These are phyloP conservation scores for Sporopachydermia lactativora DNA, from an alignment of 805 yeast genomes.

Conservation along the genomic window DNA sequence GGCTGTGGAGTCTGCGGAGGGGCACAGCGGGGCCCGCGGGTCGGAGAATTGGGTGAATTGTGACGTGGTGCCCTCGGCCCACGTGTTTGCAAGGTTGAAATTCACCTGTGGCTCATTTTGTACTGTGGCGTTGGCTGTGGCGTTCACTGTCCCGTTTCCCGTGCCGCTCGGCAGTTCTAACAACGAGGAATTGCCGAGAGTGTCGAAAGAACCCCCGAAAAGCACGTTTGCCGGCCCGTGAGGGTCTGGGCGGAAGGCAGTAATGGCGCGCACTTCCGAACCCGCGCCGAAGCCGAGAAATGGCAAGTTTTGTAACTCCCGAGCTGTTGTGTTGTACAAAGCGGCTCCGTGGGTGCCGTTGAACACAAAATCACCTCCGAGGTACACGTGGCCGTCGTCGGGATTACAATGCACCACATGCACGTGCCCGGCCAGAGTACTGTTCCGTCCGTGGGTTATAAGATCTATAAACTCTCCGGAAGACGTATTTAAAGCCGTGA, in stretches of 20 bases:
- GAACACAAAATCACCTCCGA: constrained; percentile 67
- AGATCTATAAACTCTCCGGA: not conserved
- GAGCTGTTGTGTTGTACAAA: constrained; percentile 38
- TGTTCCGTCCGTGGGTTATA: not conserved
- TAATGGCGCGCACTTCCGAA: constrained; percentile 48
- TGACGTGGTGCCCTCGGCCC: constrained; percentile 26
- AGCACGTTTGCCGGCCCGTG: constrained; percentile 36
- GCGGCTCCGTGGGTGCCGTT: constrained; percentile 44
- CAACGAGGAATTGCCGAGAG: constrained; percentile 39
- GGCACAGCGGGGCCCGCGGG: constrained; percentile 38
- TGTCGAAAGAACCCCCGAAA: constrained; percentile 67
- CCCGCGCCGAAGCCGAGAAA: constrained; percentile 65
- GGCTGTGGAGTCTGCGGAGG: constrained; percentile 42
- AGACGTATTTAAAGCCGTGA: not conserved
- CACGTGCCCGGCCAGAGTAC: constrained; percentile 24
- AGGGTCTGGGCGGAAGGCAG: constrained; percentile 15
- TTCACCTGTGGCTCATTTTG: constrained; percentile 52
- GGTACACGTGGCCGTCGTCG: constrained; percentile 37
- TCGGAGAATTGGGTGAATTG: constrained; percentile 20
- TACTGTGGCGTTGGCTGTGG: constrained; percentile 25
- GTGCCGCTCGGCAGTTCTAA: constrained; percentile 8
- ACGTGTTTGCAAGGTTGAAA: constrained; percentile 38
- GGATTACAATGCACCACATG: constrained; percentile 33
- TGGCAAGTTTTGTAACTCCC: constrained; percentile 33
- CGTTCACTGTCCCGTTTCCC: not conserved